Percentiles rank a stretch among this genome's conserved stretches.
Conservation (phyloP, 306 rosid species). For the Rosa chinensis region DNA sequence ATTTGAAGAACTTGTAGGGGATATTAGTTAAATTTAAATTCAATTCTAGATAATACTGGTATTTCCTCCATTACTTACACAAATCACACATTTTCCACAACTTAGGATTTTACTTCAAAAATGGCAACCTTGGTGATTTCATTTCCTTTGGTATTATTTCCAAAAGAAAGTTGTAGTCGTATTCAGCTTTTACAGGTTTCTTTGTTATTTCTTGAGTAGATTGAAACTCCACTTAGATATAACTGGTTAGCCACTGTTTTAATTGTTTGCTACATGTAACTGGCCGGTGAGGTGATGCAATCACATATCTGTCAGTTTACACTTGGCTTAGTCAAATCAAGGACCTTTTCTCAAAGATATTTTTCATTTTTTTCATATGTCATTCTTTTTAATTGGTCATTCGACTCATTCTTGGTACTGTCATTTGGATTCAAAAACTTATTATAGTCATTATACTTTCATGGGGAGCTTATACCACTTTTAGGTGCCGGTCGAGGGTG, state of each 20-base stretch:
- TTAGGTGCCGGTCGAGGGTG: background rate
- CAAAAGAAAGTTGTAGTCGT: background rate
- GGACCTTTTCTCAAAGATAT: background rate
- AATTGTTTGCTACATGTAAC: background rate
- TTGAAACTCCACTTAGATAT: constrained; percentile 1
- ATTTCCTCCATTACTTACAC: background rate
- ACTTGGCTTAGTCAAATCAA: background rate
- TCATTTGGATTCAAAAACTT: background rate
- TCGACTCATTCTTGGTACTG: background rate
- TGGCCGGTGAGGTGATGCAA: background rate
- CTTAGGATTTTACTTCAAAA: background rate
- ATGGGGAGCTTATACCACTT: background rate
- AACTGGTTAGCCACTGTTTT: background rate
- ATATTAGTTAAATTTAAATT: background rate
- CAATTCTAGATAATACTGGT: background rate
- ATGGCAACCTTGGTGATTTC: background rate
- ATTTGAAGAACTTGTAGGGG: background rate
- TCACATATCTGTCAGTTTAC: background rate
- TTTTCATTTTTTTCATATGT: background rate
- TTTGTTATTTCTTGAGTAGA: background rate
- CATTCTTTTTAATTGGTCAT: background rate
- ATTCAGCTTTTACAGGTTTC: background rate
- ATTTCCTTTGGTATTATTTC: background rate
- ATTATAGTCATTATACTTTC: background rate
- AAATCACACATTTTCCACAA: background rate